These are phyloP conservation scores for Corylus heterophylla DNA, from an alignment of 306 rosid genomes.

Conservation along the genomic window DNA sequence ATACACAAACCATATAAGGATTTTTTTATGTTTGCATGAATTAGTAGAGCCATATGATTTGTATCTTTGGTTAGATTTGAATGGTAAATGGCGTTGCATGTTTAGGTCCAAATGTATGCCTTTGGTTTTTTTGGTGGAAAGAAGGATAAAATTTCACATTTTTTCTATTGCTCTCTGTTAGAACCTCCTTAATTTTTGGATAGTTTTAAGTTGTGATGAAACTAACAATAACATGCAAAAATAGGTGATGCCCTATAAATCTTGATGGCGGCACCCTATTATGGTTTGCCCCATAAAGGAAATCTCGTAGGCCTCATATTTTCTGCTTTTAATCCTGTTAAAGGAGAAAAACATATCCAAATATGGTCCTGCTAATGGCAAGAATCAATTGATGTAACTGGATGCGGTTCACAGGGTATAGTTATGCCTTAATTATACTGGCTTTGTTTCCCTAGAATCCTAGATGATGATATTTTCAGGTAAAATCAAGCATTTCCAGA, in stretches of 20 bases:
- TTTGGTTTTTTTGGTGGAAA: too few relatives aligned
- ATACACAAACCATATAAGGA: neutral
- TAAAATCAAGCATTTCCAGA: constrained; percentile 7
- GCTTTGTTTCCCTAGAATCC: constrained; percentile 1
- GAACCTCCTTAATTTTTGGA: neutral
- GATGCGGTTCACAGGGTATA: neutral
- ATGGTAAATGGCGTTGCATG: too few relatives aligned
- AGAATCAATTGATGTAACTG: constrained; percentile 12
- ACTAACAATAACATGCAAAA: neutral
- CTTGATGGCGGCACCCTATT: neutral
- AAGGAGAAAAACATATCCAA: constrained; percentile 1
- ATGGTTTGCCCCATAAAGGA: neutral
- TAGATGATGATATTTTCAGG: constrained; percentile 6
- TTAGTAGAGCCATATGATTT: neutral
- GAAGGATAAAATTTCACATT: neutral
- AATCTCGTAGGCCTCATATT: neutral
- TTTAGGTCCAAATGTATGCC: neutral
- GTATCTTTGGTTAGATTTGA: neutral
- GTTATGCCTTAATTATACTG: neutral
- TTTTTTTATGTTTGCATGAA: neutral
- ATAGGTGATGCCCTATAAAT: neutral
- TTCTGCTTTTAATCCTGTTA: constrained; percentile 18
- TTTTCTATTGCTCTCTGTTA: neutral
- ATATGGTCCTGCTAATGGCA: neutral
- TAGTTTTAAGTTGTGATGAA: neutral